Evolutionary conservation across 495 filamentous ascomycete genomes (phyloP).

Genomic region (Penicillium silybi): DNA sequence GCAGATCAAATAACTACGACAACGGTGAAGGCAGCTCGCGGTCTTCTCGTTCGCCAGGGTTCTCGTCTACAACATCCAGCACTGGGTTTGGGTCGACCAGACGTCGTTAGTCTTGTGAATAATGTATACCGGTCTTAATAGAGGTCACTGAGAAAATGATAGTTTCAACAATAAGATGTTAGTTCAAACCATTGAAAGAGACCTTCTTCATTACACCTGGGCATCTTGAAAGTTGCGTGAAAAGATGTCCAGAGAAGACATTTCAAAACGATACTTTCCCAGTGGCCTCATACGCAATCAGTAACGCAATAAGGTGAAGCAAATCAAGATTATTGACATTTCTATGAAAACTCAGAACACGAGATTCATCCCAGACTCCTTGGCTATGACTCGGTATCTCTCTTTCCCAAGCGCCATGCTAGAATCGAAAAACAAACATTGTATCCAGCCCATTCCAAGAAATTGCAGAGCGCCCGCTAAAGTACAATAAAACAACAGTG

Average conservation of each 20-base stretch:
- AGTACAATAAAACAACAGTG: constrained; percentile 4
- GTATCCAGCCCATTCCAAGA: background rate
- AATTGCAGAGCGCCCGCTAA: constrained; percentile 3
- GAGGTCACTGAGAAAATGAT: background rate
- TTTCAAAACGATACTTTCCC: no score
- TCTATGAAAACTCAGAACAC: background rate
- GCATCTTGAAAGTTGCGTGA: no score
- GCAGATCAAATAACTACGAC: constrained; percentile 23
- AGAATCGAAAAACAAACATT: background rate
- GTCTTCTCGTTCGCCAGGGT: constrained; percentile 42
- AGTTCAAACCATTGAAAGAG: no score
- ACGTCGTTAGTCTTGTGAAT: constrained; percentile 51
- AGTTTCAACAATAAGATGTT: no score
- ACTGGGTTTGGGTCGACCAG: constrained; percentile 90
- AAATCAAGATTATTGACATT: background rate
- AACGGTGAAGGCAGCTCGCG: constrained; percentile 51
- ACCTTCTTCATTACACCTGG: no score
- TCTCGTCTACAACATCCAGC: constrained; percentile 59
- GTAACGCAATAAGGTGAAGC: no score
- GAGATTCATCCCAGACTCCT: background rate
- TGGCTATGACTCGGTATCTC: background rate
- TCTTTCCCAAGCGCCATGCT: background rate
- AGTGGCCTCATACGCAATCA: no score
- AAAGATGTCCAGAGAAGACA: no score
- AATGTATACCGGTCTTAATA: background rate